Evolutionary conservation across 306 rosid genomes (phyloP).

Genomic region (Prunus davidiana): DNA sequence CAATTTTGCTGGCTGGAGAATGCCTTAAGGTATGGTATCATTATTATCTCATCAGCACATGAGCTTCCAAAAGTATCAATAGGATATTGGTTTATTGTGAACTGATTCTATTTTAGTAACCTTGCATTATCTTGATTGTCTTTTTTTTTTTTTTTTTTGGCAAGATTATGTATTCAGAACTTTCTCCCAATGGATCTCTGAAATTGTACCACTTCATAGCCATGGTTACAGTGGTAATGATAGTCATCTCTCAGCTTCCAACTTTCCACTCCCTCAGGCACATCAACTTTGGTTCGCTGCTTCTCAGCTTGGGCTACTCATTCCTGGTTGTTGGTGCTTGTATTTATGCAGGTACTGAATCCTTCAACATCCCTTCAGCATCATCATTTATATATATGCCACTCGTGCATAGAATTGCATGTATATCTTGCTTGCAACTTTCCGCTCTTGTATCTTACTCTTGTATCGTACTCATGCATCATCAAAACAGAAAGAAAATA

Average conservation of each 20-base stretch:
- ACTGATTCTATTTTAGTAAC: not conserved
- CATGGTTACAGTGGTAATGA: constrained; percentile 83
- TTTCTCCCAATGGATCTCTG: constrained; percentile 67
- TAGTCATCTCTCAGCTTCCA: constrained; percentile 81
- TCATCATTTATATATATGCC: not conserved
- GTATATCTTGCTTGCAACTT: not conserved
- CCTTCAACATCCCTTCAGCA: not conserved
- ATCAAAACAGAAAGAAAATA: not conserved
- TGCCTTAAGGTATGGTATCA: constrained; percentile 61
- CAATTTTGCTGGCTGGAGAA: constrained; percentile 74
- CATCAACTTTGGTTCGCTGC: constrained; percentile 65
- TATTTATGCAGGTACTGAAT: constrained; percentile 55
- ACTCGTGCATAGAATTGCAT: not conserved
- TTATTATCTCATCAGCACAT: not conserved
- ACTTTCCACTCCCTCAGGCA: constrained; percentile 84
- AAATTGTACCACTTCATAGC: constrained; percentile 87
- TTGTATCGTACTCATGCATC: not conserved
- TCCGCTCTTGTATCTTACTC: not conserved
- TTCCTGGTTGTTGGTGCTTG: constrained; percentile 71
- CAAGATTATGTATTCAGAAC: constrained; percentile 70
- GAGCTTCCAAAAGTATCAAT: too few relatives aligned
- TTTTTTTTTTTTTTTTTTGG: not conserved
- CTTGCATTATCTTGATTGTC: not conserved
- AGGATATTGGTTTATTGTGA: not conserved
- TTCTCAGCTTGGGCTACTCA: constrained; percentile 79